A percentile compares a stretch with the other conserved stretches of the same genome.
phyloP scores from a whole-genome alignment of 257 asterid species.

The Ophiorrhiza pumila region DNA sequence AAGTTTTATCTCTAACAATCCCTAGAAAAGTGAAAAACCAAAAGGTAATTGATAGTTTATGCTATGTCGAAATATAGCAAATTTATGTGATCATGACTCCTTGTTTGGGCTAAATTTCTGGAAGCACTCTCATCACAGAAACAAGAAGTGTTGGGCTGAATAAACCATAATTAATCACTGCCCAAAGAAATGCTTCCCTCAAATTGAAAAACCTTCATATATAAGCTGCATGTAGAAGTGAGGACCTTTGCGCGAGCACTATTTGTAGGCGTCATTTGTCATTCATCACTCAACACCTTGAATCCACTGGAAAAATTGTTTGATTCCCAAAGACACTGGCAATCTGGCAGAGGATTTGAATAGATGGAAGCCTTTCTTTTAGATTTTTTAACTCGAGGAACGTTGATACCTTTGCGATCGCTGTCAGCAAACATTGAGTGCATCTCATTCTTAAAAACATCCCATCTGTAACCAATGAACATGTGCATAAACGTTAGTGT shows the following conservation, averaged over 20 bases:
- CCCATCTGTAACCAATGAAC: slow-evolving; percentile 57
- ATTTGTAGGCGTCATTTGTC: neutral
- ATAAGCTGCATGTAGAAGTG: neutral
- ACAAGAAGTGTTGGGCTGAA: too few species aligned
- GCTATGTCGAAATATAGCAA: too few species aligned
- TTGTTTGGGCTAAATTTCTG: too few species aligned
- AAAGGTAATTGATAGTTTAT: too few species aligned
- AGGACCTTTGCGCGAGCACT: neutral
- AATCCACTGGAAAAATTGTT: slow-evolving; percentile 36
- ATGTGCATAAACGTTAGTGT: too few species aligned
- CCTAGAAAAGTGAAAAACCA: too few species aligned
- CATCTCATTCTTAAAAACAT: slow-evolving; percentile 63
- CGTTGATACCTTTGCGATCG: slow-evolving; percentile 63
- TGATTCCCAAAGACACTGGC: slow-evolving; percentile 75
- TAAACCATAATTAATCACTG: too few species aligned
- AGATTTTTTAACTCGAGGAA: slow-evolving; percentile 63
- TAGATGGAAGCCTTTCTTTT: slow-evolving; percentile 68
- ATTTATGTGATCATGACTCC: too few species aligned
- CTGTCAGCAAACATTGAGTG: slow-evolving; percentile 78
- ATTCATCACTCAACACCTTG: neutral
- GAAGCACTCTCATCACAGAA: too few species aligned
- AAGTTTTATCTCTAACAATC: too few species aligned
- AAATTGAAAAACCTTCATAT: too few species aligned
- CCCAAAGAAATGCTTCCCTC: too few species aligned
- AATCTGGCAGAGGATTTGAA: slow-evolving; percentile 75